Percentiles rank a stretch among this genome's conserved stretches.
Conservation (phyloP, 371 early-diverging fungal species). For the Chytridiales sp. region DNA sequence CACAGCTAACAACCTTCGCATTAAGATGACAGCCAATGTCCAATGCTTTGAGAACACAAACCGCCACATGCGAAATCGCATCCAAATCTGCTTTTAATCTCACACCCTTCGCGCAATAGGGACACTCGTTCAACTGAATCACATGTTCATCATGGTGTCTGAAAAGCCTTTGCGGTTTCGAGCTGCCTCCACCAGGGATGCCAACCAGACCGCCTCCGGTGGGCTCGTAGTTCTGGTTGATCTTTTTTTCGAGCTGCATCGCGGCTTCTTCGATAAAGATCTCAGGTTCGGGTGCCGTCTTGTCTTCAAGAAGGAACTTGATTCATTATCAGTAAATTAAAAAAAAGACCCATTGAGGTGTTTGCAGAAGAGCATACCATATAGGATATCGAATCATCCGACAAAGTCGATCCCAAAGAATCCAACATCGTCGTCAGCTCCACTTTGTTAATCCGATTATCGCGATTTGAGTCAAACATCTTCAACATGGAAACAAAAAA, state of each 20-base stretch:
- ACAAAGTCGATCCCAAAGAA: slow-evolving; percentile 69
- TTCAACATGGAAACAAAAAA: slow-evolving; percentile 73
- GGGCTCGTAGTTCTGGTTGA: slow-evolving; percentile 27
- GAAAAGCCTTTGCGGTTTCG: slow-evolving; percentile 6
- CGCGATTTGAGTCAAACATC: slow-evolving; percentile 62
- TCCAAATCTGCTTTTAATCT: slow-evolving; percentile 65
- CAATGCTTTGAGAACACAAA: slow-evolving; percentile 66
- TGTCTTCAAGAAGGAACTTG: slow-evolving; percentile 29
- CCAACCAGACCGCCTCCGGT: too few species aligned
- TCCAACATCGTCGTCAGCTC: slow-evolving; percentile 76
- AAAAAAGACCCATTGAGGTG: too few species aligned
- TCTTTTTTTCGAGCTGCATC: slow-evolving; percentile 17
- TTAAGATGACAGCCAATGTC: slow-evolving; percentile 33
- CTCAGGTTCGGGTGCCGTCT: too few species aligned
- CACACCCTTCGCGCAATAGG: slow-evolving; percentile 69
- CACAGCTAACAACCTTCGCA: too few species aligned
- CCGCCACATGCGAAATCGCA: slow-evolving; percentile 76
- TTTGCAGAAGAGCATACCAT: too few species aligned
- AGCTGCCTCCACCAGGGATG: too few species aligned
- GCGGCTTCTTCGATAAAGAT: too few species aligned
- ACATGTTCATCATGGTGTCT: slow-evolving; percentile 58
- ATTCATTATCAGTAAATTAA: background rate
- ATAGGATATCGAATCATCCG: slow-evolving; percentile 62
- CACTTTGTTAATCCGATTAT: slow-evolving; percentile 51
- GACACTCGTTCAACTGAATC: slow-evolving; percentile 65